A percentile compares a stretch with the other conserved stretches of the same genome.
phyloP scores from a whole-genome alignment of 2,329 filamentous ascomycete genomes.

The Onygenales sp. region DNA sequence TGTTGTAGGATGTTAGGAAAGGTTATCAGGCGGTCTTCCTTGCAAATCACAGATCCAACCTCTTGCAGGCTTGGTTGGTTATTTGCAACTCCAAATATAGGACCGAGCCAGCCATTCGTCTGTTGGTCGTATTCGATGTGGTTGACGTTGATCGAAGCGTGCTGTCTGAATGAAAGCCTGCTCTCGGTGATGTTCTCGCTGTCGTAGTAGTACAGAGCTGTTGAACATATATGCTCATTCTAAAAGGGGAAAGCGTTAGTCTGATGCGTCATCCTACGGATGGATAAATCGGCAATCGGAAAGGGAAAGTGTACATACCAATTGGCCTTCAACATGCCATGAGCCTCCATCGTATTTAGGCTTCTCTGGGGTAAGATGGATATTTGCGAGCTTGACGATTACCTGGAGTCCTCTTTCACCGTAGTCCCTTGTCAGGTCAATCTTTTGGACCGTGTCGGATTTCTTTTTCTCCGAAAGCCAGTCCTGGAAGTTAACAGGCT shows the following conservation, averaged over 20 bases:
- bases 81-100: neutral
- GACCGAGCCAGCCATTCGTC: neutral
- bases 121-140: neutral
- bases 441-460: neutral
- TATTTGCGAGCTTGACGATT: conserved; percentile 53
- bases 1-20: neutral
- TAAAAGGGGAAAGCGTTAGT: conserved; percentile 2
- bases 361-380: conserved; percentile 48
- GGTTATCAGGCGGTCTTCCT: neutral
- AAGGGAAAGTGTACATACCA: conserved; percentile 12
- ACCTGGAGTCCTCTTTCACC: conserved; percentile 32
- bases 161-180: conserved; percentile 42
- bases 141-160: conserved; percentile 7
- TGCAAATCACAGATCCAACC: neutral
- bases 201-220: conserved; percentile 57
- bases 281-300: neutral
- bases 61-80: neutral
- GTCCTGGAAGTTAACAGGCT: neutral
- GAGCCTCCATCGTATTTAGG: conserved; percentile 39
- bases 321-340: conserved; percentile 36
- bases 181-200: conserved; percentile 51
- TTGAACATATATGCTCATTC: conserved; percentile 56
- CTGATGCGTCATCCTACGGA: neutral
- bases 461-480: neutral
- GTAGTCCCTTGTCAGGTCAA: neutral